A percentile compares a stretch with the other conserved stretches of the same genome.
Conservation (phyloP, 306 rosid genomes). For the Cicer bijugum region DNA sequence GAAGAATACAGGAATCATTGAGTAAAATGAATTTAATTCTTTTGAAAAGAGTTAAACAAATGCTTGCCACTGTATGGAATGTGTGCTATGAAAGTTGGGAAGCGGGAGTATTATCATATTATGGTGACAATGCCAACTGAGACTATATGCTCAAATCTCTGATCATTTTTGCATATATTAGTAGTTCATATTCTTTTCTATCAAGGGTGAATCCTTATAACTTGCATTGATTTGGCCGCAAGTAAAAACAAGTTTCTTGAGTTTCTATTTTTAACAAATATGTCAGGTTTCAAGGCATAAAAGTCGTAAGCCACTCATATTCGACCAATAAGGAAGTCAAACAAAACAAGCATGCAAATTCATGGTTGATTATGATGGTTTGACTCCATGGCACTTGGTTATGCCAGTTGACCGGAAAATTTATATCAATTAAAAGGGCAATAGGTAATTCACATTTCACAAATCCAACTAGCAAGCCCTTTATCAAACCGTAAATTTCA, state of each 20-base stretch:
- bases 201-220: constrained; percentile 3
- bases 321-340: constrained; percentile 5
- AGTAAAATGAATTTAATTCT: constrained; percentile 6
- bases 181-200: not conserved
- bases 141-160: not conserved
- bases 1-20: constrained; percentile 24
- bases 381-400: constrained; percentile 23
- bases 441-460: constrained; percentile 28
- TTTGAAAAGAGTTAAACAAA: constrained; percentile 16
- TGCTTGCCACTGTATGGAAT: constrained; percentile 23
- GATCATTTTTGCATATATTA: not conserved
- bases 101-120: constrained; percentile 6
- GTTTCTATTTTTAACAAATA: constrained; percentile 3
- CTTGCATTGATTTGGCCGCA: constrained; percentile 4
- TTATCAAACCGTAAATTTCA: constrained; percentile 34
- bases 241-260: constrained; percentile 16
- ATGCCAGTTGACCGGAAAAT: constrained; percentile 16
- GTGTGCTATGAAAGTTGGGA: not conserved
- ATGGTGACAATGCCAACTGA: not conserved
- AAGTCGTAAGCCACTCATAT: not conserved
- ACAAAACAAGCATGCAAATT: constrained; percentile 22
- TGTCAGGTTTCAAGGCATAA: constrained; percentile 13
- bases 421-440: constrained; percentile 1
- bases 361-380: constrained; percentile 6
- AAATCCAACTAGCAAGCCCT: constrained; percentile 13